Evolutionary conservation across 1,284 basidiomycete genomes (phyloP), one percentile per base, ranked within the genome.

Genomic region (Fomes fomentarius): DNA sequence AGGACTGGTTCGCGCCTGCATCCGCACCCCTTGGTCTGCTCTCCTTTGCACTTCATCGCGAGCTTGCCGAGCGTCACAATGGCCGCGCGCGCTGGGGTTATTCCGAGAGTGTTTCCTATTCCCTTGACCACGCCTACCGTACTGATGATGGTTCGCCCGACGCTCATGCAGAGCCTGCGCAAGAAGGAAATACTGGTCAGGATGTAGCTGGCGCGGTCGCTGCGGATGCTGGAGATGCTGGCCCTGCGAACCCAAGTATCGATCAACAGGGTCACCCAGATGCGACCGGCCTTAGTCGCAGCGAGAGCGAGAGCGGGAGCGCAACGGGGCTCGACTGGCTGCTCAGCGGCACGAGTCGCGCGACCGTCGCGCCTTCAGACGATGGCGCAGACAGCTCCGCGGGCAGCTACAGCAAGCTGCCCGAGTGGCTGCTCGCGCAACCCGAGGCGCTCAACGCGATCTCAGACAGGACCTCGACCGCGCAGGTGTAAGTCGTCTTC

Each of bases 31-130:
- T 87, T 38, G 80, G 80, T 24, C 72, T 68, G 8, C 78, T 88
- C 57, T 84, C 82, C 34, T 89, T 79, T 68, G 68, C 77, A 25
- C 71, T 88, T 30, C 87, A 89, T 66, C 68, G 73, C 52, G 65
- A 78, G 30, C 74, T 89, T 28, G 81, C 85, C 0, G 66, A 76
- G 26, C 71, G 79, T 62, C 75, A 80, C 62, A 69, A 69, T 37
- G 85, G 85, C 2, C 66, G 69, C 12, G 68, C 75, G 25, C 74
- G 73, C 46, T 87, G 84, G 84, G 84, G 82, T 0, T 88, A 83
- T 64, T 71, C 82, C 34, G 64, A 62, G 63, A 76, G 57, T 60
- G 60, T 67, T 26, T 63, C 61, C 34, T 68, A 65, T 58, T 70
- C 64, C 15, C 61, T 72, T 41, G 69, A 68, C 51, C 61, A 66